Conservation (phyloP, 164 flowering plant genomes). For the Malania oleifera region DNA sequence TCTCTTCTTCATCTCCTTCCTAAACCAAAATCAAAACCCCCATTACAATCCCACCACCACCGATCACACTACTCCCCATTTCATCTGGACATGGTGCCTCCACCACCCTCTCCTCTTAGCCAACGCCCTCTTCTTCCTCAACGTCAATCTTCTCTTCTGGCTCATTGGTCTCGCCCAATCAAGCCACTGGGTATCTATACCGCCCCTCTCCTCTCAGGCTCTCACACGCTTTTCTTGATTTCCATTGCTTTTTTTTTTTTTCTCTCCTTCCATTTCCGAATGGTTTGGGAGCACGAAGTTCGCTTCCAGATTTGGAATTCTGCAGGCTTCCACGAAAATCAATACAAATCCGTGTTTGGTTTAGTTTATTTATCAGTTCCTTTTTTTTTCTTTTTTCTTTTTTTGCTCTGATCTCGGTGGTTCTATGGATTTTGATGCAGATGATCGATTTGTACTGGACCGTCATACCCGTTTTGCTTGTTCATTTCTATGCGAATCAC, state of each 20-base stretch:
- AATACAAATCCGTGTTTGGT: neutral
- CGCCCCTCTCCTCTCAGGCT: too few species aligned
- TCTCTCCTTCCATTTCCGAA: too few species aligned
- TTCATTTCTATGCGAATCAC: constrained; percentile 67
- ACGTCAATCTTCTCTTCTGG: constrained; percentile 82
- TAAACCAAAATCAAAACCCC: too few species aligned
- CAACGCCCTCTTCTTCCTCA: constrained; percentile 75
- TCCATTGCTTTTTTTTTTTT: neutral
- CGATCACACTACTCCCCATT: constrained; percentile 9
- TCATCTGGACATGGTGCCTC: constrained; percentile 71
- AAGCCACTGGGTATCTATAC: constrained; percentile 62
- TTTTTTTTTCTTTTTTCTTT: neutral
- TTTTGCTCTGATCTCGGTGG: neutral
- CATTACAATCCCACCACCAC: neutral
- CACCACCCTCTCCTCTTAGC: constrained; percentile 73
- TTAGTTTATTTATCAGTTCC: neutral
- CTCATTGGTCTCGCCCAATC: constrained; percentile 59
- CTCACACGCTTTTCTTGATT: too few species aligned
- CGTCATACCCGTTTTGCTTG: constrained; percentile 81
- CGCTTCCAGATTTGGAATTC: too few species aligned
- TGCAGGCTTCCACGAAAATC: too few species aligned
- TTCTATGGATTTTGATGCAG: constrained; percentile 35
- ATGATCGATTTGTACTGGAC: constrained; percentile 96
- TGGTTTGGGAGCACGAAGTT: too few species aligned
- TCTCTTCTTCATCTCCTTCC: constrained; percentile 62